Evolutionary conservation across 176 grass and related monocot genomes (phyloP).

Genomic region (Paspalum vaginatum): DNA sequence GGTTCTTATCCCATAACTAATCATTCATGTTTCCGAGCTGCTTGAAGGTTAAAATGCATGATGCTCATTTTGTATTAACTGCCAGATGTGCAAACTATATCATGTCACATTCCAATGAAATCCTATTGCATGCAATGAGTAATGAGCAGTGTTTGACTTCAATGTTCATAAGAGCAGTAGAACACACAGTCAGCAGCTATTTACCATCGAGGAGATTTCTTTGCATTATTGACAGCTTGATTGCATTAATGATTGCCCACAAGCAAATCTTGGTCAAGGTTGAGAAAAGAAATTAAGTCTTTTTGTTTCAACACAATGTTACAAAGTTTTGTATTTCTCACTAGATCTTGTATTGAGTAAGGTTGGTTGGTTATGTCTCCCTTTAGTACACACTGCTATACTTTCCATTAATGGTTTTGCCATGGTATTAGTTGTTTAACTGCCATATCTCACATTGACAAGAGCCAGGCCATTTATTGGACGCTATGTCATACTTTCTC

Average conservation of each 20-base stretch:
- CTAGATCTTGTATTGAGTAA: not conserved
- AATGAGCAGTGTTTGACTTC: conserved; percentile 16
- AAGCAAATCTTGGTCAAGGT: not conserved
- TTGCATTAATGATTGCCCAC: not conserved
- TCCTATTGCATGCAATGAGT: conserved; percentile 3
- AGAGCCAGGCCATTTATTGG: conserved; percentile 7
- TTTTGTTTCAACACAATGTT: not conserved
- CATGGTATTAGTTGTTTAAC: not conserved
- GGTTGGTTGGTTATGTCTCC: not conserved
- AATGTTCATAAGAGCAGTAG: not conserved
- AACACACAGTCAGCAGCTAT: not conserved
- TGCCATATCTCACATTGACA: not conserved
- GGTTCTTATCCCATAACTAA: not conserved
- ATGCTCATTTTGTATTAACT: conserved; percentile 3
- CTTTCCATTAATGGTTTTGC: not conserved
- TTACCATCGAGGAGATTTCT: not conserved
- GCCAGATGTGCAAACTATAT: not conserved
- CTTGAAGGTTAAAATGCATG: not conserved
- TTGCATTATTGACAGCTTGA: not conserved
- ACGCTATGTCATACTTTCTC: not conserved
- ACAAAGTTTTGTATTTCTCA: not conserved
- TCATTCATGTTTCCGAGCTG: not conserved
- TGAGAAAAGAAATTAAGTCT: not conserved
- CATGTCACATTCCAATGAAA: not conserved
- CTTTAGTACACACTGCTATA: conserved; percentile 1